phyloP scores from a whole-genome alignment of 768 basidiomycete genomes.

The Lactifluus rugatus region DNA sequence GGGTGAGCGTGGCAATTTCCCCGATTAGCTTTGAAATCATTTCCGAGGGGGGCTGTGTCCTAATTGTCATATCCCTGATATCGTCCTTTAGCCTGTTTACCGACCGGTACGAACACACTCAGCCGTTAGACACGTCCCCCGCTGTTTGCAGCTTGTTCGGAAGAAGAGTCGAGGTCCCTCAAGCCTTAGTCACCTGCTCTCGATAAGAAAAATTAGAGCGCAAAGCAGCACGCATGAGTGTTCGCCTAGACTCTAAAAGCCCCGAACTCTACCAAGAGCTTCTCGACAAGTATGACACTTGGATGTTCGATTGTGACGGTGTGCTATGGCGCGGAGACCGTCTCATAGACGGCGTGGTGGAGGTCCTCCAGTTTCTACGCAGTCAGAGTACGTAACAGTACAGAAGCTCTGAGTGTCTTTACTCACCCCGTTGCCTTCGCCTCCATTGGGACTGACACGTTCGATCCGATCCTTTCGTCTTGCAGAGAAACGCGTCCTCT shows the following conservation, averaged over 20 bases:
- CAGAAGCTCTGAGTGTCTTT: background rate
- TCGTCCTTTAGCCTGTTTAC: background rate
- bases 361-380: conserved; percentile 67
- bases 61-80: no score
- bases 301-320: conserved; percentile 95
- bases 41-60: conserved; percentile 2
- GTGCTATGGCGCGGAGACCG: conserved; percentile 86
- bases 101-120: background rate
- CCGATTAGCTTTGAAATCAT: conserved; percentile 2
- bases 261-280: conserved; percentile 30
- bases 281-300: conserved; percentile 71
- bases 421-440: conserved; percentile 5
- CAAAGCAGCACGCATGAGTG: conserved; percentile 11
- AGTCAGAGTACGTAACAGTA: conserved; percentile 46
- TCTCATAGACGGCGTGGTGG: conserved; percentile 65
- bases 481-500: conserved; percentile 55
- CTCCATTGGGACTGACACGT: conserved; percentile 6
- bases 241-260: conserved; percentile 12
- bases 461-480: conserved; percentile 5
- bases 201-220: background rate
- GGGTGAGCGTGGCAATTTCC: background rate
- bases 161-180: background rate
- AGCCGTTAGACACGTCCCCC: background rate
- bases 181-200: background rate
- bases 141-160: conserved; percentile 3